These are phyloP conservation scores for Colletotrichum neosansevieriae DNA, from an alignment of 2,329 filamentous ascomycete genomes.

Conservation along the genomic window DNA sequence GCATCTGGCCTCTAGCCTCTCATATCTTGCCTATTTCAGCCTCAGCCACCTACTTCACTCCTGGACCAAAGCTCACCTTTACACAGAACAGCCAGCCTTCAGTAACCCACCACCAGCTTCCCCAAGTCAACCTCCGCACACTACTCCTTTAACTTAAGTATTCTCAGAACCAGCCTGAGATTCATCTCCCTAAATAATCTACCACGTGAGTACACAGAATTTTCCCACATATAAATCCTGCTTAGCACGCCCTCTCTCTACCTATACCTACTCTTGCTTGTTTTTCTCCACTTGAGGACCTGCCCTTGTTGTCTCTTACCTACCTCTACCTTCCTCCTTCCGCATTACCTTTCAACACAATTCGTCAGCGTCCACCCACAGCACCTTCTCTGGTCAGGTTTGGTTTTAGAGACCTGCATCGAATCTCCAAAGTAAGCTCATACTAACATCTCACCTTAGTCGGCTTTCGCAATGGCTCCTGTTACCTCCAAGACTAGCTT, in stretches of 20 bases:
- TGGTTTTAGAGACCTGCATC: background rate
- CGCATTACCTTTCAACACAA: background rate
- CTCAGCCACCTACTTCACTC: background rate
- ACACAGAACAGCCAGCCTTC: background rate
- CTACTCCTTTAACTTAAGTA: background rate
- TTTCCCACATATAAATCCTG: background rate
- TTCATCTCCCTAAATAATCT: background rate
- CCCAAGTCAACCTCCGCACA: background rate
- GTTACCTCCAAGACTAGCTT: conserved; percentile 63
- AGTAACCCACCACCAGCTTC: background rate
- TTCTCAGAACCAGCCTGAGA: background rate
- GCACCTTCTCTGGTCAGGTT: background rate
- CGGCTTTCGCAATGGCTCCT: conserved; percentile 57
- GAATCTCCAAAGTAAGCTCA: background rate
- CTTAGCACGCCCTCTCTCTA: background rate
- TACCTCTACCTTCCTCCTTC: background rate
- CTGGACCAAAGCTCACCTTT: background rate
- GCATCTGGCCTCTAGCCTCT: background rate
- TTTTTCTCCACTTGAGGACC: background rate
- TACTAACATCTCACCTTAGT: background rate
- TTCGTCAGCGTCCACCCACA: background rate
- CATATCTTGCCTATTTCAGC: background rate
- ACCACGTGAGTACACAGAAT: conserved; percentile 15
- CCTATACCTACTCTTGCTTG: background rate
- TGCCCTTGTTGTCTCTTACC: background rate